A percentile compares a stretch with the other conserved stretches of the same genome.
Evolutionary conservation across 2,329 filamentous ascomycete genomes (phyloP).

Genomic region (Hortaea werneckii): DNA sequence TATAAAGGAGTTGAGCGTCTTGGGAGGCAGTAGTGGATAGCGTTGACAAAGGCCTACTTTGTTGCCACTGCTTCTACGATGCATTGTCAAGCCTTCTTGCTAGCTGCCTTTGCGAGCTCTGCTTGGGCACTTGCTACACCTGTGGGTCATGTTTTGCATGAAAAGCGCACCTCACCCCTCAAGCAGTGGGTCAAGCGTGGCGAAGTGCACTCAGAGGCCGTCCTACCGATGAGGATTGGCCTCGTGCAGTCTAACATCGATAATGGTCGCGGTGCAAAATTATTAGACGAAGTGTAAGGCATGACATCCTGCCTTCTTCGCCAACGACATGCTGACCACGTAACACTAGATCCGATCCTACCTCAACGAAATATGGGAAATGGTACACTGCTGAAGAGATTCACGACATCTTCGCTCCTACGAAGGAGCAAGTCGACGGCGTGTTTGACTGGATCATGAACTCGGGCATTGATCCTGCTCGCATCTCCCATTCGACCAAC

Average conservation of each 20-base stretch:
- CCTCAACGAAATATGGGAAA: conserved; percentile 32
- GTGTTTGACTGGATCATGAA: conserved; percentile 31
- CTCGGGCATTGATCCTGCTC: conserved; percentile 22
- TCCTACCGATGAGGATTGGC: conserved; percentile 20
- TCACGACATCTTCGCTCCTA: conserved; percentile 31
- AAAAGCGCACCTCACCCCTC: conserved; percentile 26
- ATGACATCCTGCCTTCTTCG: no score
- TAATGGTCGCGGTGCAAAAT: conserved; percentile 10
- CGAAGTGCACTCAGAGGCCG: conserved; percentile 17
- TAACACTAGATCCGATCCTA: conserved; percentile 20
- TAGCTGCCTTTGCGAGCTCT: neutral
- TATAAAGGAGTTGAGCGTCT: neutral
- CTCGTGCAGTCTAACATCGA: conserved; percentile 16
- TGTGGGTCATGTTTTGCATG: conserved; percentile 33
- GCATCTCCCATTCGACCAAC: conserved; percentile 26
- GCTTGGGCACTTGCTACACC: conserved; percentile 3
- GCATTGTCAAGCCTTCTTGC: neutral
- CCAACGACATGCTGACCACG: neutral
- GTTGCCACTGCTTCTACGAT: neutral
- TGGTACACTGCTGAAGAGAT: conserved; percentile 32
- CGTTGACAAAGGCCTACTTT: neutral
- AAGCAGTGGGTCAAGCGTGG: conserved; percentile 30
- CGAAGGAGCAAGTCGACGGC: conserved; percentile 23
- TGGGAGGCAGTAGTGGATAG: neutral
- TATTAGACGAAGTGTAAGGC: conserved; percentile 18